Percentiles rank a stretch among this genome's conserved stretches.
These are phyloP conservation scores for Talaromyces sp. DNA, from an alignment of 2,329 filamentous ascomycete genomes.

Conservation along the genomic window DNA sequence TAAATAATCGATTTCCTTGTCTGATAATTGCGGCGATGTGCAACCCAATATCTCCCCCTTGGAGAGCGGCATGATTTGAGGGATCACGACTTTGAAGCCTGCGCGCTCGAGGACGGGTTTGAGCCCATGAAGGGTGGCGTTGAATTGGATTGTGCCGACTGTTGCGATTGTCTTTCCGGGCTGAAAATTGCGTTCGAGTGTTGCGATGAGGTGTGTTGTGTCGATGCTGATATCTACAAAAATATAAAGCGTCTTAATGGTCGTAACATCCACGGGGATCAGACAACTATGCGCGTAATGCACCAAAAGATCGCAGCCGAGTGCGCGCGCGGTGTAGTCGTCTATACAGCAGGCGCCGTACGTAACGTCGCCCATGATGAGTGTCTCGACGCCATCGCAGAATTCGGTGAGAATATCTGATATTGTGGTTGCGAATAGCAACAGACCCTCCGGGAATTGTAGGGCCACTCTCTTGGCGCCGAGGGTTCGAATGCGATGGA, in stretches of 20 bases:
- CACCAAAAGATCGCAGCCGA: slow-evolving; percentile 90
- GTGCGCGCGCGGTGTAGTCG: slow-evolving; percentile 90
- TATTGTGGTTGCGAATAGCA: slow-evolving; percentile 95
- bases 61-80: slow-evolving; percentile 87
- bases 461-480: slow-evolving; percentile 80
- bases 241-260: slow-evolving; percentile 95
- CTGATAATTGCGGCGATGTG: slow-evolving; percentile 74
- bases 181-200: slow-evolving; percentile 83
- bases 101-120: slow-evolving; percentile 73
- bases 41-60: slow-evolving; percentile 98
- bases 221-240: slow-evolving; percentile 99
- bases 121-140: slow-evolving; percentile 89
- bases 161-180: slow-evolving; percentile 83
- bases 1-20: slow-evolving; percentile 68
- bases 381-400: slow-evolving; percentile 83
- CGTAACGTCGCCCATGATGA: slow-evolving; percentile 99
- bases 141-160: slow-evolving; percentile 98
- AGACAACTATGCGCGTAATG: slow-evolving; percentile 97
- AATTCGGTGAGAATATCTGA: slow-evolving; percentile 95
- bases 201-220: slow-evolving; percentile 78
- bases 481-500: slow-evolving; percentile 82
- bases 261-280: slow-evolving; percentile 92
- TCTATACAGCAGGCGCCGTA: slow-evolving; percentile 99
- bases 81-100: slow-evolving; percentile 81
- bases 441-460: slow-evolving; percentile 94